Evolutionary conservation across 2,329 filamentous ascomycete species (phyloP).

Genomic region (Xylaria sp.): DNA sequence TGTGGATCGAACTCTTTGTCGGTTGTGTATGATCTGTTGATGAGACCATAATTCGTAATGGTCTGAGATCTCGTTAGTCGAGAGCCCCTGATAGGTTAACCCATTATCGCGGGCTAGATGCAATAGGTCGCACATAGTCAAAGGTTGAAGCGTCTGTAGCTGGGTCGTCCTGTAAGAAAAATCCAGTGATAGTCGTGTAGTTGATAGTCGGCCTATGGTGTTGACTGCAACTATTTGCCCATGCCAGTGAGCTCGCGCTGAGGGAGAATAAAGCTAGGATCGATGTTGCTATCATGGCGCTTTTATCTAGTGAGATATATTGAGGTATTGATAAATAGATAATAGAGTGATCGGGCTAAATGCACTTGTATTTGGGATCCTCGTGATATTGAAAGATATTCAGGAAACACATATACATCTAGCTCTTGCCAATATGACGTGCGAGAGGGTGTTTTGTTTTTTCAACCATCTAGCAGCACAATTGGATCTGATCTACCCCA

Average conservation of each 20-base stretch:
- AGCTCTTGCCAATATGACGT: background rate
- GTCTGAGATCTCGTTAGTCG: conserved; percentile 49
- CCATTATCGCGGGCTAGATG: background rate
- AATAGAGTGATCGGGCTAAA: background rate
- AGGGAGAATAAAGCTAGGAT: conserved; percentile 32
- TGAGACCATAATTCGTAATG: conserved; percentile 67
- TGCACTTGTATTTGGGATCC: background rate
- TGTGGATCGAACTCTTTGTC: conserved; percentile 51
- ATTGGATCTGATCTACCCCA: too few species aligned
- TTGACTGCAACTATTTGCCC: conserved; percentile 31
- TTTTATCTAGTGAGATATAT: background rate
- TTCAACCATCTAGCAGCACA: background rate
- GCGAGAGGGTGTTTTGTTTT: too few species aligned
- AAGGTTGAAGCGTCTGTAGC: conserved; percentile 62
- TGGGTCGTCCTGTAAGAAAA: conserved; percentile 68
- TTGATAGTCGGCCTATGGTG: conserved; percentile 51
- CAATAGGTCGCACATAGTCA: conserved; percentile 61
- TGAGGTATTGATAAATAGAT: background rate
- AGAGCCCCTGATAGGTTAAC: background rate
- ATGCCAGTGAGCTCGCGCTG: conserved; percentile 29
- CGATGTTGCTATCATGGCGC: conserved; percentile 27
- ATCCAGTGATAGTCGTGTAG: conserved; percentile 65
- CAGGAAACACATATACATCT: background rate
- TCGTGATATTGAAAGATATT: background rate
- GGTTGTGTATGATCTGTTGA: conserved; percentile 65